A percentile compares a stretch with the other conserved stretches of the same genome.
Conservation (phyloP, 352 stramenopile species). For the Globisporangium heterothallicum region DNA sequence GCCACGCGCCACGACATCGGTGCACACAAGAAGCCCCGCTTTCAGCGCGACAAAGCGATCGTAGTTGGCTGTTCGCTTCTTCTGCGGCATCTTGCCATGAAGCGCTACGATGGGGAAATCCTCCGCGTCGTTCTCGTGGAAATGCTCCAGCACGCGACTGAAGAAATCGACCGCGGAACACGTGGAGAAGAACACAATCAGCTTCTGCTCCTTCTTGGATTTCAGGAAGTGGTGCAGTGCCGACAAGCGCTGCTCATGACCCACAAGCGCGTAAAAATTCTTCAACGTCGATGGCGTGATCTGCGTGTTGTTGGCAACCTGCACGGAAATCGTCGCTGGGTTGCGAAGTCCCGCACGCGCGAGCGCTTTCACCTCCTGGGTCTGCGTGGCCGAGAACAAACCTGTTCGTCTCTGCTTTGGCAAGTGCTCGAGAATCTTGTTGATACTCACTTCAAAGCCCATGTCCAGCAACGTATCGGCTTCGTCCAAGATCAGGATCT, state of each 20-base stretch:
- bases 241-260: constrained; percentile 93
- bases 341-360: constrained; percentile 96
- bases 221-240: constrained; percentile 92
- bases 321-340: constrained; percentile 96
- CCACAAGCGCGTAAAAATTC: constrained; percentile 95
- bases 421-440: constrained; percentile 92
- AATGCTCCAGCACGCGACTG: constrained; percentile 77
- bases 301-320: constrained; percentile 88
- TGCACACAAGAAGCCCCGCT: constrained; percentile 94
- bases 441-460: constrained; percentile 95
- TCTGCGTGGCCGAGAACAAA: constrained; percentile 89
- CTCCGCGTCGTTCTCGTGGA: constrained; percentile 36
- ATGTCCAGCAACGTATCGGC: constrained; percentile 99
- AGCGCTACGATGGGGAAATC: constrained; percentile 63
- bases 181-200: constrained; percentile 99
- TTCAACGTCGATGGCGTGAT: constrained; percentile 66
- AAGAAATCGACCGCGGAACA: constrained; percentile 99
- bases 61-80: constrained; percentile 82
- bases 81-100: constrained; percentile 94
- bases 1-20: constrained; percentile 97
- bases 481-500: constrained; percentile 98
- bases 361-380: constrained; percentile 94
- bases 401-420: constrained; percentile 97
- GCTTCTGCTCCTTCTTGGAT: constrained; percentile 81
- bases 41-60: constrained; percentile 54